Evolutionary conservation across 2,329 filamentous ascomycete genomes (phyloP), one percentile per base, ranked within the genome.

Genomic region (Plectosphaerella plurivora): DNA sequence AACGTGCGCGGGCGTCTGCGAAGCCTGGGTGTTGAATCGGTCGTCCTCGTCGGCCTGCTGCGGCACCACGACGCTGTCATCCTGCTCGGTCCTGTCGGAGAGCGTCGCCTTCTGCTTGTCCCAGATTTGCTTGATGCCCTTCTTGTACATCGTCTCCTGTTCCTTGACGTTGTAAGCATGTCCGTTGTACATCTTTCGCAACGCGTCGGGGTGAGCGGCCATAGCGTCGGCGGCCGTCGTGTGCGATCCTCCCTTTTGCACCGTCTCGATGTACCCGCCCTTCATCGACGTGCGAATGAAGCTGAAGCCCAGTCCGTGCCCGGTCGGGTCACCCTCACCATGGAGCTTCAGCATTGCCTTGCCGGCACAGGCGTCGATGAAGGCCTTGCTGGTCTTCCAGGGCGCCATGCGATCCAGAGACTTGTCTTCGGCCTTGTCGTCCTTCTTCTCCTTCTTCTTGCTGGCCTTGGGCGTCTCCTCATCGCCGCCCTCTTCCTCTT

Each of bases 281-380:
- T 99, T 99, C 94, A 99, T 99, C 1, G 91, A 96, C 0, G 92
- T 97, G 65, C 94, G 91, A 68, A 99, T 92, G 68, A 99, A 97
- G 66, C 90, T 97, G 74, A 97, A 96, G 3, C 90, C 94, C 54
- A 97, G 85, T 2, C 94, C 94, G 62, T 92, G 88, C 22, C 91
- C 91, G 1, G 93, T 96, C 4, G 94, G 94, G 65, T 99, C 94
- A 52, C 94, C 94, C 59, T 95, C 90, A 18, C 94, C 94, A 61
- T 97, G 92, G 12, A 99, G 80, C 60, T 92, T 88, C 45, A 99
- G 81, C 94, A 99, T 99, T 3, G 94, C 94, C 67, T 99, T 99
- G 54, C 91, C 91, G 55, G 91, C 87, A 48, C 90, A 93, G 1
- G 94, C 94, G 59, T 97, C 89, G 54, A 97, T 82, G 70, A 99